These are phyloP conservation scores for Fusarium abutilonis DNA, from an alignment of 2,329 filamentous ascomycete species.

Conservation along the genomic window DNA sequence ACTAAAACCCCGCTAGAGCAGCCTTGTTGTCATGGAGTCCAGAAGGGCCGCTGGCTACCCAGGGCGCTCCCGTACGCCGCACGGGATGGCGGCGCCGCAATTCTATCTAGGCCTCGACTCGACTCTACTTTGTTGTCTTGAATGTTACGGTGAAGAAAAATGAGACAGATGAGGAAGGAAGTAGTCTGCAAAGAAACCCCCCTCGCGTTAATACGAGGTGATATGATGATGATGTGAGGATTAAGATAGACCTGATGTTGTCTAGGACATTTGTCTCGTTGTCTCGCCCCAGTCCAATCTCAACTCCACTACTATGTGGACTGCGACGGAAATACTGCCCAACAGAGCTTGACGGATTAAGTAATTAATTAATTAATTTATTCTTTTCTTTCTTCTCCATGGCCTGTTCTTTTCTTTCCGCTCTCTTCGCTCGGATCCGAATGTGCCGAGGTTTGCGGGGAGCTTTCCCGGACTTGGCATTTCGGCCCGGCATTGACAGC, in stretches of 20 bases:
- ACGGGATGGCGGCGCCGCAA: conserved; percentile 1
- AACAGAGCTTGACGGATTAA: too few species aligned
- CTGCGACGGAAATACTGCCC: conserved; percentile 1
- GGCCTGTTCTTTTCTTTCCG: too few species aligned
- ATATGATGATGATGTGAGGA: conserved; percentile 6
- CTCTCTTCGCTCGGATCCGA: neutral
- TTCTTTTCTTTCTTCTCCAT: neutral
- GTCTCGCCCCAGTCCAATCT: conserved; percentile 3
- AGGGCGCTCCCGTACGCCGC: neutral
- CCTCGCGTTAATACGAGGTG: conserved; percentile 2
- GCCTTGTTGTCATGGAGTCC: conserved; percentile 19
- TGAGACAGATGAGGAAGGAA: neutral
- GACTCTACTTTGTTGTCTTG: too few species aligned
- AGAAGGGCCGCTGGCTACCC: conserved; percentile 24
- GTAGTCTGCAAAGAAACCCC: neutral
- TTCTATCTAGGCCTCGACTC: conserved; percentile 14
- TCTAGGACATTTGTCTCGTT: neutral
- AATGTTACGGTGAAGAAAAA: conserved; percentile 15
- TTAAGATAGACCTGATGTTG: neutral
- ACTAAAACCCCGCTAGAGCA: conserved; percentile 16
- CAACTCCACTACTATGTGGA: conserved; percentile 6
- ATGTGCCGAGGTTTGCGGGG: conserved; percentile 22
- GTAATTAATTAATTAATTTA: neutral
- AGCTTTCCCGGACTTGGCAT: conserved; percentile 14
- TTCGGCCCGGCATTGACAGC: conserved; percentile 2